phyloP scores from a whole-genome alignment of 108 stramenopile species.

The Aureococcus anophagefferens region DNA sequence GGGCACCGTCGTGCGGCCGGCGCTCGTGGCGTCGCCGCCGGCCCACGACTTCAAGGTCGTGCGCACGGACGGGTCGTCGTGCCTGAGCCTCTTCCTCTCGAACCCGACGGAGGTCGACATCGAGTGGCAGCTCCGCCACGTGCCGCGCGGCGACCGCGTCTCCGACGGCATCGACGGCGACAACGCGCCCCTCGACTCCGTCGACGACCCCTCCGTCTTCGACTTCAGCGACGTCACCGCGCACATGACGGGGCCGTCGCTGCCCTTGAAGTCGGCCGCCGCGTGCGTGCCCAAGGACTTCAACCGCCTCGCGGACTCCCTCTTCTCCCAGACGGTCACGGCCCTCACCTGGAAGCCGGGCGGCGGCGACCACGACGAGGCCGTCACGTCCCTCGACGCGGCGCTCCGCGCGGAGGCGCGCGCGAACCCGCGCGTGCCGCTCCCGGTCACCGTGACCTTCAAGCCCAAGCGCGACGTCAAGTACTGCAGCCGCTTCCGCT shows the following conservation, averaged over 20 bases:
- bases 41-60: constrained; percentile 20
- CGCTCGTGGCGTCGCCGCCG: constrained; percentile 16
- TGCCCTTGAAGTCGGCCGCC: constrained; percentile 22
- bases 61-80: constrained; percentile 13
- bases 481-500: constrained; percentile 38
- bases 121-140: constrained; percentile 17
- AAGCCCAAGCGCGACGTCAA: constrained; percentile 21
- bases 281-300: constrained; percentile 34
- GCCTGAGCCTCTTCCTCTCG: constrained; percentile 11
- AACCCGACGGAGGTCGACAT: constrained; percentile 34
- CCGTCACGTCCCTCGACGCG: constrained; percentile 4
- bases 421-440: constrained; percentile 14
- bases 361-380: background rate
- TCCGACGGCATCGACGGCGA: too few relatives aligned
- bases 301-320: constrained; percentile 9
- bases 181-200: background rate
- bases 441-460: constrained; percentile 27
- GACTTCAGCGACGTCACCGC: constrained; percentile 16
- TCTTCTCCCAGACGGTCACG: constrained; percentile 12
- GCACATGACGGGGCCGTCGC: constrained; percentile 11
- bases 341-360: constrained; percentile 15
- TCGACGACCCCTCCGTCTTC: constrained; percentile 25
- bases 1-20: constrained; percentile 27
- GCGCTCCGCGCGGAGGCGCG: constrained; percentile 6
- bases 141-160: background rate